Conservation (phyloP, 2,329 filamentous ascomycete species). For the Cercospora sp. region DNA sequence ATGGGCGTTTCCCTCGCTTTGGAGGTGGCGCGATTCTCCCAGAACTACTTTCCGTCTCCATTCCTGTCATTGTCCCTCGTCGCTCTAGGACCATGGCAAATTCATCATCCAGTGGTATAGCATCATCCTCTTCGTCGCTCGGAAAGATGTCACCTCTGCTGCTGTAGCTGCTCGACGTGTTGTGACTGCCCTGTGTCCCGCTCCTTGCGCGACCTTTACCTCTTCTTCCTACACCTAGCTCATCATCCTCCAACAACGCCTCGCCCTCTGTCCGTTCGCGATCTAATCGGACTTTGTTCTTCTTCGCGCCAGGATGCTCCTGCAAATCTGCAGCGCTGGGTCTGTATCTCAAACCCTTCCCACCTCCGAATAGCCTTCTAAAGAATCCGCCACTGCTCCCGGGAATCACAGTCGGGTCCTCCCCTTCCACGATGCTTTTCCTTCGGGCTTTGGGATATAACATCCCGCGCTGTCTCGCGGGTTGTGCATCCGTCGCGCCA, state of each 20-base stretch:
- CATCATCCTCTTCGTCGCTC: conserved; percentile 83
- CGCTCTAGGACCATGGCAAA: conserved; percentile 81
- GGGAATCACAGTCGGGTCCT: conserved; percentile 85
- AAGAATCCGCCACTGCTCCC: conserved; percentile 79
- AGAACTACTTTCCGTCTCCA: conserved; percentile 69
- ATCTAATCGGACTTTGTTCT: conserved; percentile 29
- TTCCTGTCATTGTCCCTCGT: conserved; percentile 50
- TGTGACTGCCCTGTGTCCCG: conserved; percentile 74
- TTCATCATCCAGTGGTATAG: conserved; percentile 87
- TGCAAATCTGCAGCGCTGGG: conserved; percentile 88
- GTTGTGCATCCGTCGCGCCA: conserved; percentile 44
- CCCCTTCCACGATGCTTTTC: conserved; percentile 57
- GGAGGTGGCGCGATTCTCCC: conserved; percentile 51
- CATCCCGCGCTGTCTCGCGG: conserved; percentile 76
- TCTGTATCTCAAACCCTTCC: conserved; percentile 74
- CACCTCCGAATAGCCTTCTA: conserved; percentile 75
- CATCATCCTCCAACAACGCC: conserved; percentile 67
- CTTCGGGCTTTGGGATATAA: conserved; percentile 63
- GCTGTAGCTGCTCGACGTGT: conserved; percentile 80
- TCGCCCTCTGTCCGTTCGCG: conserved; percentile 59
- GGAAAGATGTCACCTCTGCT: conserved; percentile 89
- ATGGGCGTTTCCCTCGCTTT: conserved; percentile 43
- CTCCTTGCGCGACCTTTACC: conserved; percentile 63
- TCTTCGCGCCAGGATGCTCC: conserved; percentile 70
- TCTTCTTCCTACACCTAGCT: conserved; percentile 42